These are phyloP conservation scores for Leccinum uliginosum DNA, from an alignment of 768 basidiomycete genomes.

Conservation along the genomic window DNA sequence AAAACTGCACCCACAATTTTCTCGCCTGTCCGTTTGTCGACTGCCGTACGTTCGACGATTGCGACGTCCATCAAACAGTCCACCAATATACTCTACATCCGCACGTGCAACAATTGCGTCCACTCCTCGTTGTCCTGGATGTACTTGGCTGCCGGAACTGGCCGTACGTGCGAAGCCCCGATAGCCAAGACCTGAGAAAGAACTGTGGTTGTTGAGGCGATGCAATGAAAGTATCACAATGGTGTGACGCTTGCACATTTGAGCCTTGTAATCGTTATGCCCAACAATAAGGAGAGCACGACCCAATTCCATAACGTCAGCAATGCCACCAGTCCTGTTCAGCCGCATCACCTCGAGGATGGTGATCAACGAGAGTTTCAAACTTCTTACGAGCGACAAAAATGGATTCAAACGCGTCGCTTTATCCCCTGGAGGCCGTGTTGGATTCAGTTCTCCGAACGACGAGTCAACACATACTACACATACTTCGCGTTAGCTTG, in stretches of 20 bases:
- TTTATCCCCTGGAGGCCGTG: slow-evolving; percentile 8
- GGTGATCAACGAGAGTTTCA: slow-evolving; percentile 80
- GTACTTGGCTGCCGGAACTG: slow-evolving; percentile 61
- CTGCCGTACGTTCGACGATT: slow-evolving; percentile 60
- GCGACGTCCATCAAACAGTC: slow-evolving; percentile 84
- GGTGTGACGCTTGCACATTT: slow-evolving; percentile 64
- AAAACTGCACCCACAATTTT: slow-evolving; percentile 44
- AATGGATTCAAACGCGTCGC: slow-evolving; percentile 56
- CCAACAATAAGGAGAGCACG: slow-evolving; percentile 78
- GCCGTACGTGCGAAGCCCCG: slow-evolving; percentile 53
- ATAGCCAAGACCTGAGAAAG: slow-evolving; percentile 61
- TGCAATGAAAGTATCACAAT: slow-evolving; percentile 43
- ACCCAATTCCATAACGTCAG: slow-evolving; percentile 85
- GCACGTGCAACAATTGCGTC: slow-evolving; percentile 72
- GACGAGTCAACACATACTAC: slow-evolving; percentile 11
- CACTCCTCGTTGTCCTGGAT: slow-evolving; percentile 71
- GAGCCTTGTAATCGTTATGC: slow-evolving; percentile 80
- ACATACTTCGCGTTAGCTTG: slow-evolving; percentile 20
- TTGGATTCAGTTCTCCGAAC: neutral
- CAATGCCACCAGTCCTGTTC: slow-evolving; percentile 67
- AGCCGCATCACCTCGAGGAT: slow-evolving; percentile 87
- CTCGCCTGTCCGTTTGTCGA: slow-evolving; percentile 58
- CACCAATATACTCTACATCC: slow-evolving; percentile 78
- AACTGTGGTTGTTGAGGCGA: slow-evolving; percentile 33
- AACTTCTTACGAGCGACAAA: slow-evolving; percentile 63